These are phyloP conservation scores for Rhodomyrtus tomentosa DNA, from an alignment of 345 rosid species.

Conservation along the genomic window DNA sequence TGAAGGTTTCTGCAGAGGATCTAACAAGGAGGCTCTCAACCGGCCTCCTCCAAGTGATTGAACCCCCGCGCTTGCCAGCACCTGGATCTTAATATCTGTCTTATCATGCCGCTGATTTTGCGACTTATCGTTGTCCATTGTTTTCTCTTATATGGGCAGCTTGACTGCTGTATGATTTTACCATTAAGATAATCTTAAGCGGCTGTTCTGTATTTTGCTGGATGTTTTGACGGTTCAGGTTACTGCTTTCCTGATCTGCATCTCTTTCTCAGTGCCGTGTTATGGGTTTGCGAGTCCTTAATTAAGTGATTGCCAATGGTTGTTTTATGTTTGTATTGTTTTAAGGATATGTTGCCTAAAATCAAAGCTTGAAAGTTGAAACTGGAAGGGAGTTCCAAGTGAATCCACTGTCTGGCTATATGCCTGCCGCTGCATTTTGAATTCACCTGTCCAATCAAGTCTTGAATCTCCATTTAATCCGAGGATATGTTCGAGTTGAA, in stretches of 20 bases:
- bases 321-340: background rate
- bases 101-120: background rate
- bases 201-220: background rate
- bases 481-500: too few species aligned
- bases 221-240: background rate
- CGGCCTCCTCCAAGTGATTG: constrained; percentile 47
- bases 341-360: background rate
- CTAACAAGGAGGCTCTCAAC: constrained; percentile 47
- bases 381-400: background rate
- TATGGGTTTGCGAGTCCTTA: background rate
- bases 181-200: background rate
- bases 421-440: background rate
- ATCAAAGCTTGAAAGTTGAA: background rate
- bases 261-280: background rate
- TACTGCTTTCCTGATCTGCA: background rate
- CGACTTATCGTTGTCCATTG: background rate
- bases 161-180: background rate
- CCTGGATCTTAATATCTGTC: background rate
- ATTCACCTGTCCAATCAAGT: background rate
- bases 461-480: too few species aligned
- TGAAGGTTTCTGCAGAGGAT: constrained; percentile 64
- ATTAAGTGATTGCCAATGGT: background rate
- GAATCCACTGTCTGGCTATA: background rate
- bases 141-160: background rate
- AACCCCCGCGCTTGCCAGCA: background rate